phyloP scores from a whole-genome alignment of 371 early-diverging fungal genomes.

The Circinella umbellata region DNA sequence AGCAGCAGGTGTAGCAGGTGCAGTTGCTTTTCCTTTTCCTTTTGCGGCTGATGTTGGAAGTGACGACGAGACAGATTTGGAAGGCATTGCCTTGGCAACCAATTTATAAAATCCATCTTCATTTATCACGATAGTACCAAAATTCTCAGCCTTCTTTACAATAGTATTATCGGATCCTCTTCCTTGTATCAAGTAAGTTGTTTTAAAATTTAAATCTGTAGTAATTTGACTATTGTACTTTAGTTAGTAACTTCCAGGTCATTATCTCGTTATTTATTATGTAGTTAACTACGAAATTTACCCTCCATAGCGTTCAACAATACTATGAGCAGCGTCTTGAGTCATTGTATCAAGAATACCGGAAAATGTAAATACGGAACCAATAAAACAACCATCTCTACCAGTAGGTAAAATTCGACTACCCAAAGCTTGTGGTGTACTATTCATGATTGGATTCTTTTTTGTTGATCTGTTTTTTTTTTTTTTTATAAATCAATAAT shows the following conservation, averaged over 20 bases:
- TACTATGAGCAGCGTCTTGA: conserved; percentile 78
- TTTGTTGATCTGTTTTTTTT: background rate
- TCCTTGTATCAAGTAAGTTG: conserved; percentile 90
- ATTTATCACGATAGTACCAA: conserved; percentile 77
- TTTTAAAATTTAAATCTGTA: conserved; percentile 83
- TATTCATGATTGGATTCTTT: background rate
- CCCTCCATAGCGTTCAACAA: conserved; percentile 95
- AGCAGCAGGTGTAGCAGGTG: background rate
- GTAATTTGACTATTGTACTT: conserved; percentile 75
- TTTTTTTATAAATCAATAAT: background rate
- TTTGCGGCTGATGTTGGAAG: background rate
- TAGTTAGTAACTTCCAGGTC: background rate
- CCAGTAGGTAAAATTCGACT: conserved; percentile 82
- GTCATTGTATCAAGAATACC: conserved; percentile 85
- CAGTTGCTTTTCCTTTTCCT: background rate
- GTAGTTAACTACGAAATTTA: conserved; percentile 30
- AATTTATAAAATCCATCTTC: conserved; percentile 92
- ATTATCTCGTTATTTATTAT: too few relatives aligned
- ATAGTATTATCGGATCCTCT: conserved; percentile 95
- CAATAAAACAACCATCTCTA: conserved; percentile 76
- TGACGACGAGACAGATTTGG: background rate
- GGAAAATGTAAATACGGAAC: conserved; percentile 91
- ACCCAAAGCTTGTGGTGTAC: conserved; percentile 68
- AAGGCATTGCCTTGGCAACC: conserved; percentile 60
- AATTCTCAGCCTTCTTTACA: conserved; percentile 79